These are phyloP conservation scores for Pythium brachiatum DNA, from an alignment of 352 stramenopile species.

Conservation along the genomic window DNA sequence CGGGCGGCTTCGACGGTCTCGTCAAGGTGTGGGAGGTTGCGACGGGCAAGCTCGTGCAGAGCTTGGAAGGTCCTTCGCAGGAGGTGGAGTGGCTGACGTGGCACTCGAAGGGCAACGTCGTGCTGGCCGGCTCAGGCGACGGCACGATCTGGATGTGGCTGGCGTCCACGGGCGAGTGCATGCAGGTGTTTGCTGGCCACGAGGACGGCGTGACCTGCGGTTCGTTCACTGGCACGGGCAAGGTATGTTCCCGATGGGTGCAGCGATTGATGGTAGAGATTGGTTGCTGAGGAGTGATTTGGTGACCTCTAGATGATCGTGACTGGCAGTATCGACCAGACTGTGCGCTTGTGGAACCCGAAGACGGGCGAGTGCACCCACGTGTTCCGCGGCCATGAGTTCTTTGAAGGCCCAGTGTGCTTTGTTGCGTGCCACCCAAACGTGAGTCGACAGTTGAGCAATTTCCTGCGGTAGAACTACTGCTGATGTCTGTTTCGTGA, in stretches of 20 bases:
- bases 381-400: constrained; percentile 83
- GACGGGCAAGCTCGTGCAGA: constrained; percentile 77
- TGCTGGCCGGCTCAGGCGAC: constrained; percentile 87
- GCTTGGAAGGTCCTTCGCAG: constrained; percentile 83
- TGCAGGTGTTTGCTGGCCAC: constrained; percentile 97
- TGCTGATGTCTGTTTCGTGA: neutral
- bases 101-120: constrained; percentile 90
- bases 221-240: constrained; percentile 93
- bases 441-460: constrained; percentile 32
- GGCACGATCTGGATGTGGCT: constrained; percentile 93
- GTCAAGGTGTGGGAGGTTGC: constrained; percentile 90
- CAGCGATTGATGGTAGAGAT: too few species aligned
- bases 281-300: neutral
- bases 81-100: constrained; percentile 91
- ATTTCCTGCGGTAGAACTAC: neutral
- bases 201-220: constrained; percentile 94
- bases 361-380: constrained; percentile 93
- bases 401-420: constrained; percentile 88
- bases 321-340: constrained; percentile 92
- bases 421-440: constrained; percentile 88
- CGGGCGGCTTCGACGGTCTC: constrained; percentile 80
- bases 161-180: constrained; percentile 93
- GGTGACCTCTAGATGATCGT: constrained; percentile 76
- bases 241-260: constrained; percentile 42
- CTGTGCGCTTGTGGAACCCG: constrained; percentile 94